Conservation (phyloP, 352 stramenopile species). For the Phytophthora multivora region DNA sequence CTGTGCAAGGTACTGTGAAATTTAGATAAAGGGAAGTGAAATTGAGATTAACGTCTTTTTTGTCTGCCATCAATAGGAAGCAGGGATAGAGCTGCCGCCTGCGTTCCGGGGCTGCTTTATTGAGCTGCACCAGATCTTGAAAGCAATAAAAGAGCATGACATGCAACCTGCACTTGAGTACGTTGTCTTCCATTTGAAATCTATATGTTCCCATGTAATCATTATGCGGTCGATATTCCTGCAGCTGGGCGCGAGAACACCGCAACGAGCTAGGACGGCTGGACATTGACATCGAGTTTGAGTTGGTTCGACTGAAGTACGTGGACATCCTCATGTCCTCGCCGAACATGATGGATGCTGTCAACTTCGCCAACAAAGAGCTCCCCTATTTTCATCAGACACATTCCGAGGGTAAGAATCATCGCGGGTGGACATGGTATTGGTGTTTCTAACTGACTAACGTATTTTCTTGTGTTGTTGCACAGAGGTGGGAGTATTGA, state of each 20-base stretch:
- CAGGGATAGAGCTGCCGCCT: constrained; percentile 49
- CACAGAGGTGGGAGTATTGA: constrained; percentile 74
- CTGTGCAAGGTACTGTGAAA: constrained; percentile 60
- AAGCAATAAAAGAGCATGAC: constrained; percentile 66
- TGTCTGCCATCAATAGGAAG: constrained; percentile 48
- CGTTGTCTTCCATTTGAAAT: constrained; percentile 13
- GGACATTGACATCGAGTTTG: constrained; percentile 81
- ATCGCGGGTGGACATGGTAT: not conserved
- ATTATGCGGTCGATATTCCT: not conserved
- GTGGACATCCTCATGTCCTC: constrained; percentile 74
- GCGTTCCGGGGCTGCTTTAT: constrained; percentile 71
- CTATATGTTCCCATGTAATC: not conserved
- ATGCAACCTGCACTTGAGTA: constrained; percentile 73
- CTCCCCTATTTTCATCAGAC: constrained; percentile 64
- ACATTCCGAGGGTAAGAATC: constrained; percentile 52
- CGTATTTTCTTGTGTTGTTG: not conserved
- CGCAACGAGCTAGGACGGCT: constrained; percentile 54
- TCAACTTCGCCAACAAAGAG: constrained; percentile 71
- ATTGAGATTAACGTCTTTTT: constrained; percentile 1
- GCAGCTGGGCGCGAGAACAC: constrained; percentile 67
- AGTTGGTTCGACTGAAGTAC: constrained; percentile 84
- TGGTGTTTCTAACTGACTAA: not conserved
- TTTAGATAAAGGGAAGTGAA: not conserved
- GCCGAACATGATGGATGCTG: constrained; percentile 66
- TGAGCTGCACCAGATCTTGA: constrained; percentile 68